Conservation (phyloP, 371 early-diverging fungal genomes). For the Umbelopsis sp. region DNA sequence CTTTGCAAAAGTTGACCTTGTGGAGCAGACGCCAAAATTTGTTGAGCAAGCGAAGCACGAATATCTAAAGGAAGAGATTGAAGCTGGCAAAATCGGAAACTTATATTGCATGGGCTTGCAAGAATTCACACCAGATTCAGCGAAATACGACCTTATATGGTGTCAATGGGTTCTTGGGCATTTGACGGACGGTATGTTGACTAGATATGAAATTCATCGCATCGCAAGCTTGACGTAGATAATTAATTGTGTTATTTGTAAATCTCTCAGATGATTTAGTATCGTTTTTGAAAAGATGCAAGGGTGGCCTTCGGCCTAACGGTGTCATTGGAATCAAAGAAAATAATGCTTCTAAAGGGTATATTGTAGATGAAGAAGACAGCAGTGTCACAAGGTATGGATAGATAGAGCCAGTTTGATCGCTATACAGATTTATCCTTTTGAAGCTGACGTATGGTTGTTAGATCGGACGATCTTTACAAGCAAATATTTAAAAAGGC, state of each 20-base stretch:
- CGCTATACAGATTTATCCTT: neutral
- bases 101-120: slow-evolving; percentile 81
- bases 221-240: neutral
- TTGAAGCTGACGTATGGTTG: neutral
- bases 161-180: slow-evolving; percentile 95
- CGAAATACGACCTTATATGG: slow-evolving; percentile 91
- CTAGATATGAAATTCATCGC: no score
- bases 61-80: slow-evolving; percentile 62
- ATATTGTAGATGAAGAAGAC: slow-evolving; percentile 81
- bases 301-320: slow-evolving; percentile 68
- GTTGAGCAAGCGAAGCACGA: slow-evolving; percentile 67
- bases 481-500: slow-evolving; percentile 72
- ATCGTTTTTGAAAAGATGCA: slow-evolving; percentile 81
- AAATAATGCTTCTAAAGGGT: slow-evolving; percentile 71
- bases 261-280: slow-evolving; percentile 72
- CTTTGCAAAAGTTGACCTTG: slow-evolving; percentile 86
- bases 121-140: slow-evolving; percentile 74
- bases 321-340: slow-evolving; percentile 92
- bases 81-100: slow-evolving; percentile 57
- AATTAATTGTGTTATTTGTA: neutral
- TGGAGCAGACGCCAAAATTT: slow-evolving; percentile 83
- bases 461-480: slow-evolving; percentile 67
- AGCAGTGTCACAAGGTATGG: slow-evolving; percentile 80
- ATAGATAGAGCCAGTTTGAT: neutral
- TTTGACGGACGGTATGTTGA: slow-evolving; percentile 68